Conservation (phyloP, 768 basidiomycete genomes). For the Cyclocybe cylindracea region DNA sequence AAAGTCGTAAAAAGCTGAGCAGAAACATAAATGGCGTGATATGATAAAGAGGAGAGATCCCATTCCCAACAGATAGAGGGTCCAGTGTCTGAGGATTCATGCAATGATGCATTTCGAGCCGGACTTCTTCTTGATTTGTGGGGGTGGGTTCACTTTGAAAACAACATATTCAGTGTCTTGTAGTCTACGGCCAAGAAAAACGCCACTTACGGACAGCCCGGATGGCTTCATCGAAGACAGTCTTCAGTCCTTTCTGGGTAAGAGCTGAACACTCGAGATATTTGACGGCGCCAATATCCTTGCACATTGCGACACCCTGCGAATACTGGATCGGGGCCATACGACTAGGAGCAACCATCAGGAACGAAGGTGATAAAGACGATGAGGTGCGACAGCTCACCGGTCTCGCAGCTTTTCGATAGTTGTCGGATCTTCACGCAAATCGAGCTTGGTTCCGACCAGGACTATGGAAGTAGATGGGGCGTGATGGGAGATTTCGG, state of each 20-base stretch:
- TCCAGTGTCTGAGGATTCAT: conserved; percentile 36
- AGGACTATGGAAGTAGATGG: conserved; percentile 91
- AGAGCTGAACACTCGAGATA: conserved; percentile 95
- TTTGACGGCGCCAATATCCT: conserved; percentile 95
- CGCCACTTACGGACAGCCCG: conserved; percentile 84
- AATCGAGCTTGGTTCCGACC: conserved; percentile 96
- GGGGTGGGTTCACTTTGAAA: conserved; percentile 71
- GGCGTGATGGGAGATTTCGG: conserved; percentile 97
- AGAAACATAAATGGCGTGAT: conserved; percentile 63
- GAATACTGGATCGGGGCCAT: conserved; percentile 94
- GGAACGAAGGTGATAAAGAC: conserved; percentile 2
- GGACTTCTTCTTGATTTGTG: conserved; percentile 56
- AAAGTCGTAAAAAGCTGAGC: conserved; percentile 60
- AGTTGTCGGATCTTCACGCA: conserved; percentile 92
- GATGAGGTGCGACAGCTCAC: conserved; percentile 34
- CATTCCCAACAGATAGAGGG: conserved; percentile 21
- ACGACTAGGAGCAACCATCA: conserved; percentile 49
- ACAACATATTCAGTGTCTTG: not conserved
- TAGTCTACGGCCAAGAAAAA: not conserved
- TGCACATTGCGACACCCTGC: conserved; percentile 87
- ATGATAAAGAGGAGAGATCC: conserved; percentile 26
- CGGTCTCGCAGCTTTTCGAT: conserved; percentile 93
- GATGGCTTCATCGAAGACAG: conserved; percentile 98
- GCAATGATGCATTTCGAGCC: conserved; percentile 68
- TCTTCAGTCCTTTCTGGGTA: conserved; percentile 98